Percentiles rank a stretch among this genome's conserved stretches.
Conservation (phyloP, 306 rosid species). For the Pyrus communis region DNA sequence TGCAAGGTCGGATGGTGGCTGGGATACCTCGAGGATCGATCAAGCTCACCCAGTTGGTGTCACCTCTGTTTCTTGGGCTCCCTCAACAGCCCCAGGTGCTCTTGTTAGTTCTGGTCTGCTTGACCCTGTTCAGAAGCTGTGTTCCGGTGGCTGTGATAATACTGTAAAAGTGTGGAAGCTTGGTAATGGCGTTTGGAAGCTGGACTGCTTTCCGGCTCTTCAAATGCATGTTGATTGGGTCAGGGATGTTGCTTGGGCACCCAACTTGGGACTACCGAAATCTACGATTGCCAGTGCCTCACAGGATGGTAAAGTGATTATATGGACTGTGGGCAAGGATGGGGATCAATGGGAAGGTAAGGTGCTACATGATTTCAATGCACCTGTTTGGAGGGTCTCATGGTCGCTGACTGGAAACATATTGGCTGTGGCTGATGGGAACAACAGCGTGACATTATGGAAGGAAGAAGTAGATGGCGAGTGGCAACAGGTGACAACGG, state of each 20-base stretch:
- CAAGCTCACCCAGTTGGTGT: slow-evolving; percentile 85
- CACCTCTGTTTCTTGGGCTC: slow-evolving; percentile 92
- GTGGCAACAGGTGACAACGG: slow-evolving; percentile 78
- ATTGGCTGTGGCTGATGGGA: slow-evolving; percentile 84
- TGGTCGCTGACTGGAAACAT: slow-evolving; percentile 89
- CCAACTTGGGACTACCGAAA: slow-evolving; percentile 82
- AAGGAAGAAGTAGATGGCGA: slow-evolving; percentile 84
- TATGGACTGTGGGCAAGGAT: slow-evolving; percentile 77
- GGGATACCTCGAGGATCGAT: slow-evolving; percentile 69
- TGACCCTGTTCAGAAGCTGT: slow-evolving; percentile 76
- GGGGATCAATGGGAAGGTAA: slow-evolving; percentile 85
- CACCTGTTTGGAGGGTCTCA: slow-evolving; percentile 78
- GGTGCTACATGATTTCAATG: slow-evolving; percentile 61
- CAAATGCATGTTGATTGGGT: slow-evolving; percentile 84
- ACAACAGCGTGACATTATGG: slow-evolving; percentile 72
- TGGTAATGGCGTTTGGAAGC: slow-evolving; percentile 60
- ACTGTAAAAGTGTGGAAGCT: slow-evolving; percentile 78
- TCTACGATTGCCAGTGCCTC: slow-evolving; percentile 80
- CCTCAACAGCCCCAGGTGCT: slow-evolving; percentile 70
- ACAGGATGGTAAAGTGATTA: slow-evolving; percentile 68
- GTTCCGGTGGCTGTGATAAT: slow-evolving; percentile 87
- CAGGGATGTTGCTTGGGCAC: slow-evolving; percentile 89
- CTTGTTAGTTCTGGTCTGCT: slow-evolving; percentile 71
- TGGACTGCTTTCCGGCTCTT: slow-evolving; percentile 89
- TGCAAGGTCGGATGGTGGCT: slow-evolving; percentile 64